These are phyloP conservation scores for Dysphania ambrosioides DNA, from an alignment of 148 eudicot species.

Conservation along the genomic window DNA sequence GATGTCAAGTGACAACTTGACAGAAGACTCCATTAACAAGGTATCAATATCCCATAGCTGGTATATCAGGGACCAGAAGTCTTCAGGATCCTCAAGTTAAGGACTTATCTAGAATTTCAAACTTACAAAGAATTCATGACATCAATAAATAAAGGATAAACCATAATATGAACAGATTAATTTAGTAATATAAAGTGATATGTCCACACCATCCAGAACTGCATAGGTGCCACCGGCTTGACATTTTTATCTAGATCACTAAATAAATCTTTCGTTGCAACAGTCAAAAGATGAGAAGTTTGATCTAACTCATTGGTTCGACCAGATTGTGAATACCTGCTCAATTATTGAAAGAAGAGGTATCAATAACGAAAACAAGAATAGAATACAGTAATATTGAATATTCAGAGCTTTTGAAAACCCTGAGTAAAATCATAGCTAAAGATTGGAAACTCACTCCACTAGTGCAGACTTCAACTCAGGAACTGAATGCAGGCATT, in stretches of 20 bases:
- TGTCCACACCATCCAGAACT: constrained; percentile 77
- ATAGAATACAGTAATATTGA: neutral
- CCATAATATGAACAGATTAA: neutral
- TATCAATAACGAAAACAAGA: neutral
- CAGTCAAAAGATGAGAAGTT: constrained; percentile 82
- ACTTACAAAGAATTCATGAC: neutral
- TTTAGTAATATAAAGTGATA: constrained; percentile 6
- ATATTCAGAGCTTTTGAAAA: neutral
- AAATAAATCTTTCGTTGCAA: constrained; percentile 86
- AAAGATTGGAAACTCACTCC: constrained; percentile 40
- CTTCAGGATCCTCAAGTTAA: neutral
- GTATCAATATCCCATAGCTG: neutral
- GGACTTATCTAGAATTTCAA: neutral
- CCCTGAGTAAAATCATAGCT: neutral
- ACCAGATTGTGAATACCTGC: constrained; percentile 79
- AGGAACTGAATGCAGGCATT: constrained; percentile 94
- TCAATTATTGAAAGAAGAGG: constrained; percentile 13
- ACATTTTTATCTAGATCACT: constrained; percentile 84
- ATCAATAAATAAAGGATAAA: neutral
- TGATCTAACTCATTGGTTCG: constrained; percentile 75
- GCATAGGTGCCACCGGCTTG: constrained; percentile 94
- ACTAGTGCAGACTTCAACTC: constrained; percentile 87
- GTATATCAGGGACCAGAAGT: neutral
- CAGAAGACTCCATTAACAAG: constrained; percentile 5
- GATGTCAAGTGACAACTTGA: neutral